Evolutionary conservation across 2,329 filamentous ascomycete species (phyloP), one percentile per base, ranked within the genome.

Genomic region (Madurella fahalii): DNA sequence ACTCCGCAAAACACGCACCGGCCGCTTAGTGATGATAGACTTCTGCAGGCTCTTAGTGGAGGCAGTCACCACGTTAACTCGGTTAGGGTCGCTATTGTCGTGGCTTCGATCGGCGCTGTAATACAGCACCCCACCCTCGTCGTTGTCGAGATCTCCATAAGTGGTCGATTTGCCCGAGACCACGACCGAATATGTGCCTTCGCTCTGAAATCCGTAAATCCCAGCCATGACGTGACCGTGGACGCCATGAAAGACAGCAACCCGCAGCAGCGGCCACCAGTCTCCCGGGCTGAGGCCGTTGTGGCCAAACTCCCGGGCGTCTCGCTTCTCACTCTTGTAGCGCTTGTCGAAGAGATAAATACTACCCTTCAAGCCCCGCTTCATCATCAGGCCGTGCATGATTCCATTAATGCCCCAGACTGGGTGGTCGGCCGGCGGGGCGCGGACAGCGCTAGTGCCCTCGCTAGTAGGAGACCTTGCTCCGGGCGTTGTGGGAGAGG

Each of bases 261-360:
- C 75, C 0, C 79, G 67, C 56, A 81, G 80, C 0, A 71, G 70
- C 0, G 81, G 79, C 73, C 74, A 84, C 81, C 81, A 84, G 31
- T 76, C 61, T 9, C 73, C 72, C 2, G 69, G 61, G 0, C 2
- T 12, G 2, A 73, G 61, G 4, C 65, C 65, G 59, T 74, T 75
- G 58, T 72, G 57, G 13, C 67, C 63, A 41, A 60, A 58, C 0
- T 64, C 54, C 4, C 61, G 53, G 9, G 62, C 58, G 2, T 46
- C 11, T 1, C 50, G 57, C 40, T 62, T 56, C 9, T 52, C 12
- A 42, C 54, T 0, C 0, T 17, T 5, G 32, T 57, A 58, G 1
- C 44, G 47, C 4, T 52, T 55, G 50, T 65, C 58, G n/a, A 56
- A 50, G 4, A 16, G 46, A 32, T 42, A 31, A 15, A 44, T 16